Percentiles rank a stretch among this genome's conserved stretches.
These are phyloP conservation scores for Coemansia reversa DNA, from an alignment of 192 early-diverging fungal genomes.

Conservation along the genomic window DNA sequence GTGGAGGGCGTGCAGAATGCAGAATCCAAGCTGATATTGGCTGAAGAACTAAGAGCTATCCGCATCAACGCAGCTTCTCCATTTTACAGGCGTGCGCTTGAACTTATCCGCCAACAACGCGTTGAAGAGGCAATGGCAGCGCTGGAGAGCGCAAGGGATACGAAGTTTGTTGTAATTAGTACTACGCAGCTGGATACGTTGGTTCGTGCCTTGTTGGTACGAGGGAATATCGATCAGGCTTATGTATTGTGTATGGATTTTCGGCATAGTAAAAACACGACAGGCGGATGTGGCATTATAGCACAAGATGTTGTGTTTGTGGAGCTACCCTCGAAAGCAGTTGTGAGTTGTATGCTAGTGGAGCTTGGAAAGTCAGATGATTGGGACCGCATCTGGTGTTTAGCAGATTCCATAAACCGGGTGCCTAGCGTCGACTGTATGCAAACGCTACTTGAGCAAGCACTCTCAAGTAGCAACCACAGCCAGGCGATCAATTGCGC, in stretches of 20 bases:
- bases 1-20: conserved; percentile 3
- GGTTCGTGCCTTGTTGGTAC: conserved; percentile 15
- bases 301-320: conserved; percentile 18
- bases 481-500: conserved; percentile 21
- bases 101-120: conserved; percentile 10
- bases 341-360: conserved; percentile 5
- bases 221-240: conserved; percentile 15
- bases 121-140: conserved; percentile 12
- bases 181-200: conserved; percentile 18
- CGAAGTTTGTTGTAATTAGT: conserved; percentile 1
- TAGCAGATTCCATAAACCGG: background rate
- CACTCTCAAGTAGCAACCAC: conserved; percentile 11
- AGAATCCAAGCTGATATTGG: conserved; percentile 1
- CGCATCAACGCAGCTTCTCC: conserved; percentile 22
- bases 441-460: conserved; percentile 12
- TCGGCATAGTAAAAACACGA: conserved; percentile 8
- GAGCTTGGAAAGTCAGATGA: conserved; percentile 13
- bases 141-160: conserved; percentile 15
- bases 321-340: background rate
- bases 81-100: conserved; percentile 24
- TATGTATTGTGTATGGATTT: conserved; percentile 20
- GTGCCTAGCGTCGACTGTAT: background rate
- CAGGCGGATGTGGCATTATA: background rate
- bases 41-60: conserved; percentile 10
- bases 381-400: conserved; percentile 37